phyloP scores from a whole-genome alignment of 306 rosid species.

The Rubus parviflorus region DNA sequence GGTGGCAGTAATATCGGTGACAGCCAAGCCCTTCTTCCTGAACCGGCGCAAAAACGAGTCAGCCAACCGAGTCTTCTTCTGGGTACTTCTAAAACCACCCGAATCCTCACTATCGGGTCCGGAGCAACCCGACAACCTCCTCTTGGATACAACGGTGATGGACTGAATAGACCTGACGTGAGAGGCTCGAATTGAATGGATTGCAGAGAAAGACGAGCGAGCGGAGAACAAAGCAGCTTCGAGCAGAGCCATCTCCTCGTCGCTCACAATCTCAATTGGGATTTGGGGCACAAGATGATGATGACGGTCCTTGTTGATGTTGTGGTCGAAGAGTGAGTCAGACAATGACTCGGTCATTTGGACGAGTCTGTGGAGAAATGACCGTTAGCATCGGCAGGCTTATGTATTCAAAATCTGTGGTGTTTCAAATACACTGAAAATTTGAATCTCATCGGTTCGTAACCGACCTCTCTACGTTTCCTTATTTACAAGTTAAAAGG shows the following conservation, averaged over 20 bases:
- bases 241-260: slow-evolving; percentile 81
- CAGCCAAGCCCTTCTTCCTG: slow-evolving; percentile 52
- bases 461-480: too few species aligned
- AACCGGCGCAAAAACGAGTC: slow-evolving; percentile 51
- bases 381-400: slow-evolving; percentile 36
- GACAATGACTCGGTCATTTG: slow-evolving; percentile 48
- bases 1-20: slow-evolving; percentile 67
- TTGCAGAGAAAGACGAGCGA: slow-evolving; percentile 34
- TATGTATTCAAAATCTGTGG: not conserved
- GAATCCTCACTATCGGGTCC: slow-evolving; percentile 62
- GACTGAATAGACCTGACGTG: slow-evolving; percentile 44
- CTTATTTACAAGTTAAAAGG: too few species aligned
- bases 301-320: too few species aligned
- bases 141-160: slow-evolving; percentile 49
- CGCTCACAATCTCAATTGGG: slow-evolving; percentile 68
- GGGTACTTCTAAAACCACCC: slow-evolving; percentile 18
- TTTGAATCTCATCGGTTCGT: too few species aligned
- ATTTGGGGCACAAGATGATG: slow-evolving; percentile 26
- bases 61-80: slow-evolving; percentile 37
- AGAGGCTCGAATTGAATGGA: not conserved
- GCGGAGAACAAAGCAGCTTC: slow-evolving; percentile 67
- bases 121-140: slow-evolving; percentile 32
- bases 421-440: too few species aligned
- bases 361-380: slow-evolving; percentile 9
- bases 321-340: slow-evolving; percentile 3